Evolutionary conservation across 1,284 basidiomycete species (phyloP).

Genomic region (Cutaneotrichosporon cavernicola): DNA sequence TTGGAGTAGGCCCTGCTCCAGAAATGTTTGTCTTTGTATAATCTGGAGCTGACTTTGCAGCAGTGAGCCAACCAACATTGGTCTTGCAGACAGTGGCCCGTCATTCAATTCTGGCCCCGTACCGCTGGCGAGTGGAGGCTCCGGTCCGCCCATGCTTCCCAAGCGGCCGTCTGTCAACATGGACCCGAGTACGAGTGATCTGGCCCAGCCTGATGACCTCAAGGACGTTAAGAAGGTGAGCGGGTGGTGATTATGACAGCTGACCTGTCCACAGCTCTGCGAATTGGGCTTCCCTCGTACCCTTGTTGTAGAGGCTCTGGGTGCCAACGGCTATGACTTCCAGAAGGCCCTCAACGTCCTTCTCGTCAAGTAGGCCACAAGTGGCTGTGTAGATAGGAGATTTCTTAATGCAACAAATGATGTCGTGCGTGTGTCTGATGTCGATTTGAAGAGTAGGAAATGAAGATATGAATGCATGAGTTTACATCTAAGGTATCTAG

Average conservation of each 20-base stretch:
- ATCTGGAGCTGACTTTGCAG: not conserved
- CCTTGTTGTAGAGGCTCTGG: conserved; percentile 49
- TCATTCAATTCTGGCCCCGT: not conserved
- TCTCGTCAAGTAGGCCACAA: conserved; percentile 28
- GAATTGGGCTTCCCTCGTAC: conserved; percentile 51
- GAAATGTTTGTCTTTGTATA: not conserved
- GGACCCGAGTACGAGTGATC: conserved; percentile 18
- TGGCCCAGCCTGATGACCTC: conserved; percentile 51
- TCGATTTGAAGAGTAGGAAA: not conserved
- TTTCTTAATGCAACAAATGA: not conserved
- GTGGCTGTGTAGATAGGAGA: not conserved
- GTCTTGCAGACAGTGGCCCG: not conserved
- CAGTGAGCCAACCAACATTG: not conserved
- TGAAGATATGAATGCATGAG: not conserved
- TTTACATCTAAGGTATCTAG: not conserved
- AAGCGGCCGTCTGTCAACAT: conserved; percentile 27
- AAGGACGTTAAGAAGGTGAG: conserved; percentile 53
- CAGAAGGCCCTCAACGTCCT: conserved; percentile 53
- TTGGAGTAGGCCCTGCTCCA: conserved; percentile 50
- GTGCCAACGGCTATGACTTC: conserved; percentile 53
- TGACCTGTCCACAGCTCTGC: conserved; percentile 39
- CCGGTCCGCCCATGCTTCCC: conserved; percentile 33
- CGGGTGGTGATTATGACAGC: not conserved
- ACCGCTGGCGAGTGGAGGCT: not conserved
- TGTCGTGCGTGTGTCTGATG: not conserved